Evolutionary conservation across 140 eudicot genomes (phyloP), one percentile per base, ranked within the genome.

Genomic region (Flaveria floridana): DNA sequence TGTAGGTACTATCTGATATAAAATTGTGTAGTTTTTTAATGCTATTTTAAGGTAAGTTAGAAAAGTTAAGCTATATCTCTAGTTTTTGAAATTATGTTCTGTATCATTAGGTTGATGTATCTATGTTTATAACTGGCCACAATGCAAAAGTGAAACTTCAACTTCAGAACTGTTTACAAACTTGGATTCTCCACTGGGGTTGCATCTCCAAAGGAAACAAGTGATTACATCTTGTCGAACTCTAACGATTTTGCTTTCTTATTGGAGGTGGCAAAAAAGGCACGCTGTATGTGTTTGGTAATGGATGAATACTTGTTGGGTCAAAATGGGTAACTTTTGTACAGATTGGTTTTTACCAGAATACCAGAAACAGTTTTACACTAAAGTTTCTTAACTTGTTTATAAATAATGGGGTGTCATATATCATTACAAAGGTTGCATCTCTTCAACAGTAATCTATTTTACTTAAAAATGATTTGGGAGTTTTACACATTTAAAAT

Each of bases 121-220:
- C 68, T 73, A 78, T 82, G 51, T 82, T 72, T 79, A 7, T 23
- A 63, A 82, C 56, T 68, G 83, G 85, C 26, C 72, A 48, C 51
- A 64, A 69, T 79, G 86, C 83, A 56, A 79, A 82, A 79, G 86
- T 79, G 70, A 84, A 85, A 77, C 77, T 85, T 76, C 86, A 69
- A 56, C 86, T 85, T 62, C 69, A 76, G 53, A 85, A 85, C 72
- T 72, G 85, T 79, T 72, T 81, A 8, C 78, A 82, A 26, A 56
- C 83, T 20, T 85, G 86, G 86, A 82, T 76, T 85, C 86, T 85
- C n/a, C 86, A 82, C 76, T 85, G 89, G 89, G 89, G 86, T 57
- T 85, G 89, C 82, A 82, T 81, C 71, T 79, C 79, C 26, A 28
- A 56, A 8, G 83, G 78, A 73, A 82, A 82, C 81, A 85, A 78